Evolutionary conservation across 129 eudicot genomes (phyloP), one percentile per base, ranked within the genome.

Genomic region (Tanacetum coccineum): DNA sequence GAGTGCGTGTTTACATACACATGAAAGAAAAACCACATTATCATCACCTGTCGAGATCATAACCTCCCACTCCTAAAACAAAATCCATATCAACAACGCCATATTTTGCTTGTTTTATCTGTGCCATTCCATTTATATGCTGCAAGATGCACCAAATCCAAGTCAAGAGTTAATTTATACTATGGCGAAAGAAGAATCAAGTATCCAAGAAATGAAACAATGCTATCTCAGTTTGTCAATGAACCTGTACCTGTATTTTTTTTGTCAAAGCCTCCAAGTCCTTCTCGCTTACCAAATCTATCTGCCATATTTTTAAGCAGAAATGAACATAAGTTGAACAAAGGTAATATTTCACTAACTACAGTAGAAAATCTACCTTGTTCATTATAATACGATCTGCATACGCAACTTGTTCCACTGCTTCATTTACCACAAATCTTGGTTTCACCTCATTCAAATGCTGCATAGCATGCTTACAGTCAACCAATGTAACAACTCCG

Each of bases 401-500:
- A 82, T 82, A 93, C 17, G 99, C 96, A 77, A 93, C 82, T 82
- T 93, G 99, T 74, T 93, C 99, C 74, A 89, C 92, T 13, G 99
- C 96, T 78, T 93, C 99, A 36, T 89, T 93, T 49, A 86, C 96
- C 72, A 93, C 96, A 84, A 92, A 89, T 70, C 99, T 89, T 48
- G 99, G 92, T 74, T 93, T 93, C 50, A 89, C 99, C 73, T 89
- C 90, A 78, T 93, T 72, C 81, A 93, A 71, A 78, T 86, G 99
- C 72, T 93, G 84, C 81, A 81, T 72, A 13, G 84, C 92, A 76
- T 93, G 94, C 71, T 84, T 85, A 47, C 80, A 84, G 82, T 93
- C 99, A 19, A 93, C 96, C 84, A 93, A 69, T 36, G 99, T 93
- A 70, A 93, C 96, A 75, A 89, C 99, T 45, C 99, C 99, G 76